Evolutionary conservation across 805 yeast species (phyloP).

Genomic region (Kuraishia capsulata): DNA sequence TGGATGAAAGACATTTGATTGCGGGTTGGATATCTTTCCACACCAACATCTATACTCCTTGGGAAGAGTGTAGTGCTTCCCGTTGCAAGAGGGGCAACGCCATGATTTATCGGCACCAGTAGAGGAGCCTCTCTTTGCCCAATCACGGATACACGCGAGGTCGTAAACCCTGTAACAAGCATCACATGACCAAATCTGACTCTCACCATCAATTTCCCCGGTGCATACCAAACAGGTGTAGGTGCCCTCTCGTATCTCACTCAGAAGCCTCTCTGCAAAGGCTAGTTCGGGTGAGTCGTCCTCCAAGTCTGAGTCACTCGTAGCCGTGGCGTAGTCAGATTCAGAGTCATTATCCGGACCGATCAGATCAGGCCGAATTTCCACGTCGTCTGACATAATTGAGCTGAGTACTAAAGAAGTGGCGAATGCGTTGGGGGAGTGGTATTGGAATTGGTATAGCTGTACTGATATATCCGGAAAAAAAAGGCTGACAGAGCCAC

Average conservation of each 20-base stretch:
- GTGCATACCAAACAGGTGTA: slow-evolving; percentile 88
- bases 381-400: too few species aligned
- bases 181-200: slow-evolving; percentile 71
- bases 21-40: slow-evolving; percentile 66
- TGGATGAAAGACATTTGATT: slow-evolving; percentile 48
- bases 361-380: background rate
- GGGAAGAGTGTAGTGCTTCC: slow-evolving; percentile 36
- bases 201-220: slow-evolving; percentile 58
- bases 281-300: slow-evolving; percentile 22
- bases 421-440: too few species aligned
- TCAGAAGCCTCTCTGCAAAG: slow-evolving; percentile 32
- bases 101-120: slow-evolving; percentile 52
- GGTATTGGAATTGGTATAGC: too few species aligned
- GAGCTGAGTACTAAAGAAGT: too few species aligned
- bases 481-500: too few species aligned
- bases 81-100: slow-evolving; percentile 84
- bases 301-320: too few species aligned
- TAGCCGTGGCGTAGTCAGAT: slow-evolving; percentile 3
- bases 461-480: too few species aligned
- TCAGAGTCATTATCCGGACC: background rate
- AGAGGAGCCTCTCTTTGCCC: slow-evolving; percentile 76
- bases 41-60: slow-evolving; percentile 78
- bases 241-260: slow-evolving; percentile 56
- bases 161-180: slow-evolving; percentile 81
- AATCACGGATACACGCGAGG: slow-evolving; percentile 70